Evolutionary conservation across 2,329 filamentous ascomycete species (phyloP).

Genomic region (Cercospora sp.): DNA sequence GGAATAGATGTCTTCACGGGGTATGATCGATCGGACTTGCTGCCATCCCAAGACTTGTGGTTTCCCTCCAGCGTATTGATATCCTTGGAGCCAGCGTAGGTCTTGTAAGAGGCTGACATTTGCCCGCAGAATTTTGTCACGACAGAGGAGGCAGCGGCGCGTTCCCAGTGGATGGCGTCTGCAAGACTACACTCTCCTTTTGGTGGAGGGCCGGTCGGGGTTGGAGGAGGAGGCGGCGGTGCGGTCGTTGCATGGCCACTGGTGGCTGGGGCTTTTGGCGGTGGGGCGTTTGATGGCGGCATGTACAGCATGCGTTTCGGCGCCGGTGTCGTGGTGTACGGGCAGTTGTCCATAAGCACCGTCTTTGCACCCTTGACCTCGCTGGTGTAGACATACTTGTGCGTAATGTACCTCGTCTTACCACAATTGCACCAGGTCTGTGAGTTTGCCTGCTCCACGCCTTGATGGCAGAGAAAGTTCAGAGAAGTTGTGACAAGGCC

Average conservation of each 20-base stretch:
- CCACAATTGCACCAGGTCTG: not conserved
- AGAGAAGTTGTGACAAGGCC: not conserved
- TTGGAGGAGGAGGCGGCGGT: not conserved
- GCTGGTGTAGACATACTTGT: not conserved
- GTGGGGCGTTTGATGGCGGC: not conserved
- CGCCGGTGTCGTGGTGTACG: not conserved
- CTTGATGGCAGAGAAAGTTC: not conserved
- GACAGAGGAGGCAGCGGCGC: not conserved
- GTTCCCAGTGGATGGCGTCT: not conserved
- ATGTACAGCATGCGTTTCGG: not conserved
- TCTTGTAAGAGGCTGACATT: not conserved
- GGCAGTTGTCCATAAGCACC: not conserved
- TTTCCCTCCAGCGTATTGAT: not conserved
- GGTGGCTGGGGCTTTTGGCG: not conserved
- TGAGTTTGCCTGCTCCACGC: not conserved
- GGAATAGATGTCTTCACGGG: not conserved
- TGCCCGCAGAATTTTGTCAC: conserved; percentile 3
- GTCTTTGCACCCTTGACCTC: not conserved
- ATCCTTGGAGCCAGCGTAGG: not conserved
- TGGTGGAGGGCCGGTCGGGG: not conserved
- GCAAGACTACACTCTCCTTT: not conserved
- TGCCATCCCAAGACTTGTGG: not conserved
- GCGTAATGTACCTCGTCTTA: not conserved
- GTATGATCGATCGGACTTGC: not conserved
- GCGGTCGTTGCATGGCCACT: not conserved